Conservation (phyloP, 805 yeast genomes). For the Monosporozyma solicola region DNA sequence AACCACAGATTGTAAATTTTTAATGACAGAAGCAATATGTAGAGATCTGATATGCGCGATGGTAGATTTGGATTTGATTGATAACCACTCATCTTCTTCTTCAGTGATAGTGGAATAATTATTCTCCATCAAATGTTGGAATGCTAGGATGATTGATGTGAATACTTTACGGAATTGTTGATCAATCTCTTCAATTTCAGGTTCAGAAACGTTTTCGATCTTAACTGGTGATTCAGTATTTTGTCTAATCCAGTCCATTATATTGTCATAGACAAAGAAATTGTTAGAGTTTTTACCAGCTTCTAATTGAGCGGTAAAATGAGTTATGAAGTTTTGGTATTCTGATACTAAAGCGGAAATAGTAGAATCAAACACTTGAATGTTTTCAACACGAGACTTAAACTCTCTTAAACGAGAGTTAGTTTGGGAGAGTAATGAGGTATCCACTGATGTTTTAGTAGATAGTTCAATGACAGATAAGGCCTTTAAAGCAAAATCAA, state of each 20-base stretch:
- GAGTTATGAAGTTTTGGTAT: constrained; percentile 21
- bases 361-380: constrained; percentile 13
- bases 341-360: constrained; percentile 10
- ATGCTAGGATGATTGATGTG: constrained; percentile 52
- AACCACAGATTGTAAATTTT: constrained; percentile 32
- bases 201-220: not conserved
- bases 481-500: constrained; percentile 26
- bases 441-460: constrained; percentile 5
- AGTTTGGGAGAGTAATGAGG: constrained; percentile 12
- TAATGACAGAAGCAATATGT: constrained; percentile 32
- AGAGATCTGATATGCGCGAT: constrained; percentile 35
- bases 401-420: constrained; percentile 12
- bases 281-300: constrained; percentile 33
- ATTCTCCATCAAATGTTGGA: constrained; percentile 48
- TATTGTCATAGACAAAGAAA: constrained; percentile 41
- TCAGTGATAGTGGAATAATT: constrained; percentile 31
- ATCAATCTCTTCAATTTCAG: constrained; percentile 36
- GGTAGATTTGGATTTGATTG: constrained; percentile 38
- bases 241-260: constrained; percentile 39
- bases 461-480: constrained; percentile 8
- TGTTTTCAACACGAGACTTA: constrained; percentile 4
- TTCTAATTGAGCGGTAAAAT: constrained; percentile 24
- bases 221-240: not conserved
- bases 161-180: constrained; percentile 40
- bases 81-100: constrained; percentile 66